Conservation (phyloP, 345 rosid genomes). For the Eucalyptus caleyi region DNA sequence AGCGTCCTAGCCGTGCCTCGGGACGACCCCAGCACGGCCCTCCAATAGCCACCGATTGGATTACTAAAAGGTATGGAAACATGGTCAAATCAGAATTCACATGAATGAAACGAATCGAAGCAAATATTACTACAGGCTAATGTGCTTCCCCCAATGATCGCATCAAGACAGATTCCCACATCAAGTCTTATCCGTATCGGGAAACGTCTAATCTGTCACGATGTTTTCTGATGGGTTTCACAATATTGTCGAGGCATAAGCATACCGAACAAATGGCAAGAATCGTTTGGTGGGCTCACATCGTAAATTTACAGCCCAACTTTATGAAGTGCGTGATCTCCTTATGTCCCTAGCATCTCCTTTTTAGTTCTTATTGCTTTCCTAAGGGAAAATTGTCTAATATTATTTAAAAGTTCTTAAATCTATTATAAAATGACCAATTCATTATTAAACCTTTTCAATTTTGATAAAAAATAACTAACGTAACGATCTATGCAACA, state of each 20-base stretch:
- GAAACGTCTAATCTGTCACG: background rate
- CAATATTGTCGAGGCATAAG: background rate
- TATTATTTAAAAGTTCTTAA: background rate
- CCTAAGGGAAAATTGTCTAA: background rate
- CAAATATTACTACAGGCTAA: background rate
- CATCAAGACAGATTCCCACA: background rate
- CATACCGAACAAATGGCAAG: background rate
- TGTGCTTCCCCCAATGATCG: background rate
- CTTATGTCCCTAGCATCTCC: background rate
- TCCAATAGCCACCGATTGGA: background rate
- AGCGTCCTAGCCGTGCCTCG: background rate
- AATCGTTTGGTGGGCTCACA: background rate
- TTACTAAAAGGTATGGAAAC: background rate
- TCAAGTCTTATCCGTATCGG: background rate
- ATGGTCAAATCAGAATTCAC: background rate
- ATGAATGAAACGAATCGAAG: background rate
- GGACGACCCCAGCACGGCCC: background rate
- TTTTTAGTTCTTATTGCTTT: background rate
- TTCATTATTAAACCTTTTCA: background rate
- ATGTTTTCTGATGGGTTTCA: background rate
- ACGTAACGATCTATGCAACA: rapidly evolving
- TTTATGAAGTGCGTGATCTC: background rate
- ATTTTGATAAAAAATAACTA: background rate
- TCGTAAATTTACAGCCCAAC: background rate
- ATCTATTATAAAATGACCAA: background rate